Base-by-base conservation (phyloP, 2,329 filamentous ascomycete species). In the Anisogramma anomala region DNA sequence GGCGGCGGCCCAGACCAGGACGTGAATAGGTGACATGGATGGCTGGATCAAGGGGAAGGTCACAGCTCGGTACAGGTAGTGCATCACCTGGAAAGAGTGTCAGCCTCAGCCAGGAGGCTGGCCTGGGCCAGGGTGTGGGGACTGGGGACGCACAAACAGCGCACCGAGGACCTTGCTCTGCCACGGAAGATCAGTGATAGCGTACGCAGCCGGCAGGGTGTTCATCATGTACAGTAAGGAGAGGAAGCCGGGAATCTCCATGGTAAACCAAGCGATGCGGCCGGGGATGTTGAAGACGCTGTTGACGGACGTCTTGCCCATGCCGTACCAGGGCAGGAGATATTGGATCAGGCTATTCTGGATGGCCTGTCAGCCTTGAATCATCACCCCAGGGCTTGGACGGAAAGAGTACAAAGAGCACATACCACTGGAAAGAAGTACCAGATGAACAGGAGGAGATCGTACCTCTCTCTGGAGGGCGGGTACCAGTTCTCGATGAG, bases 41-140 rank as follows among this genome's bases (percentile, higher is more conserved):
- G 89, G 89, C 48, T 89, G 85, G 49, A 89, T 69, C 43, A 93
- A 65, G 2, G 91, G 89, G 42, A 79, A 82, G 47, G 94, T 63
- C 42, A 96, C 61, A 8, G 91, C 88, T 48, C 91, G 85, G 69
- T 98, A 93, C 56, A 77, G 51, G 68, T 98, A 98, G 65, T 98
- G 91, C 42, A 89, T 75, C 25, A 83, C 69, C 68, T 84, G 43
- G 4, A 10, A 11, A n/a, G n/a, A 11, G 23, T n/a, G n/a, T n/a
- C n/a, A n/a, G n/a, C n/a, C n/a, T n/a, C n/a, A n/a, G n/a, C n/a
- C n/a, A n/a, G n/a, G n/a, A n/a, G n/a, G n/a, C n/a, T n/a, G n/a
- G n/a, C n/a, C n/a, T n/a, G n/a, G n/a, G n/a, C n/a, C n/a, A n/a
- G n/a, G n/a, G n/a, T n/a, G n/a, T n/a, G n/a, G n/a, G n/a, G n/a